Conservation (phyloP, 2,329 filamentous ascomycete genomes). For the Scedosporium dehoogii region DNA sequence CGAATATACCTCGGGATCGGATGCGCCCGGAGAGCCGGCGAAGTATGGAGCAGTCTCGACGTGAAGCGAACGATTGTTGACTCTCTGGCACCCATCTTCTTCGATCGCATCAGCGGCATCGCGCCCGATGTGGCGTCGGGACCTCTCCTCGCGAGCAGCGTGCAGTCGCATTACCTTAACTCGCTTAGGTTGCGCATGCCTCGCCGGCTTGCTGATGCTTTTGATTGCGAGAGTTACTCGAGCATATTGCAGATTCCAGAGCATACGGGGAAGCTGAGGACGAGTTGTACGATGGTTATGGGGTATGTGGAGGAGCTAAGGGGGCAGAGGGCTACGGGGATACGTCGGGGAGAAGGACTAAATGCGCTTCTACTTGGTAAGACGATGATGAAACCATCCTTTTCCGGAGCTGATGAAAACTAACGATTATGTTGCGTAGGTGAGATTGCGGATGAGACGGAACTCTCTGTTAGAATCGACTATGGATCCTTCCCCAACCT, state of each 20-base stretch:
- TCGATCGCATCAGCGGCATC: conserved; percentile 43
- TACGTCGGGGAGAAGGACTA: conserved; percentile 28
- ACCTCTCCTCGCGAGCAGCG: conserved; percentile 23
- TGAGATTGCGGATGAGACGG: conserved; percentile 27
- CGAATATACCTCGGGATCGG: conserved; percentile 42
- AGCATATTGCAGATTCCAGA: conserved; percentile 37
- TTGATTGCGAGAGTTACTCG: conserved; percentile 39
- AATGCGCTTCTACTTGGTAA: conserved; percentile 36
- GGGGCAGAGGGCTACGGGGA: conserved; percentile 31
- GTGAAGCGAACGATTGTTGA: conserved; percentile 51
- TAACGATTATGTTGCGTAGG: conserved; percentile 18
- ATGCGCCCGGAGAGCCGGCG: conserved; percentile 33
- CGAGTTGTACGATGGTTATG: conserved; percentile 43
- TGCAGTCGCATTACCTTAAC: conserved; percentile 34
- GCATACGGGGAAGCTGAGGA: conserved; percentile 32
- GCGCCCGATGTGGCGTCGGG: conserved; percentile 17
- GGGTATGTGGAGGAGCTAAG: conserved; percentile 41
- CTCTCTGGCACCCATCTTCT: conserved; percentile 42
- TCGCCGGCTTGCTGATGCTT: conserved; percentile 31
- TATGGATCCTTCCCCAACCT: conserved; percentile 42
- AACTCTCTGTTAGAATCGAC: conserved; percentile 36
- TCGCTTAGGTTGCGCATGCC: conserved; percentile 37
- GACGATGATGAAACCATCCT: conserved; percentile 11
- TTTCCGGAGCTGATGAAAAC: neutral
- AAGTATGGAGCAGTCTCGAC: conserved; percentile 39